phyloP scores from a whole-genome alignment of 1,139 yeast genomes.

The Debaryomyces coudertii region DNA sequence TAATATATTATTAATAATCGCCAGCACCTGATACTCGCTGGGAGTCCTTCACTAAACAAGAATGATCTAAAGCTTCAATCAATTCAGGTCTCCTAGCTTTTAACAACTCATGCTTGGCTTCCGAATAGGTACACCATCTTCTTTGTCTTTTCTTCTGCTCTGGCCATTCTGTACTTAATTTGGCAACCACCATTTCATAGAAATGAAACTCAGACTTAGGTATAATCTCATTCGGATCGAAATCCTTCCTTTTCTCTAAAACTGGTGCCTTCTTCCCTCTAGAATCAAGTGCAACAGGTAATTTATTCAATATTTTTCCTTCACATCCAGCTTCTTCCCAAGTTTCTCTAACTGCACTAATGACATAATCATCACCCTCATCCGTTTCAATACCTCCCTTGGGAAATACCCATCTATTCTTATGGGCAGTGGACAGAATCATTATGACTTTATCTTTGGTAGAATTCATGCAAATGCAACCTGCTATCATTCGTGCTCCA shows the following conservation, averaged over 20 bases:
- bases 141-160: conserved; percentile 64
- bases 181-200: conserved; percentile 68
- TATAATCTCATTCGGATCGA: conserved; percentile 40
- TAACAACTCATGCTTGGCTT: conserved; percentile 67
- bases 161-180: conserved; percentile 71
- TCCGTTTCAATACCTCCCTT: conserved; percentile 95
- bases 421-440: conserved; percentile 72
- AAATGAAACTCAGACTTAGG: conserved; percentile 85
- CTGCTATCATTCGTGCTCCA: conserved; percentile 89
- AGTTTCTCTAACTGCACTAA: conserved; percentile 81
- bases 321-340: conserved; percentile 98
- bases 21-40: conserved; percentile 11
- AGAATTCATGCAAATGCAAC: conserved; percentile 74
- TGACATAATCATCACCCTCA: conserved; percentile 59
- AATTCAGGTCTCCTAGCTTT: conserved; percentile 70
- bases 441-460: conserved; percentile 66
- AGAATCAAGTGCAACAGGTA: conserved; percentile 71
- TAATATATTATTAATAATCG: conserved; percentile 9
- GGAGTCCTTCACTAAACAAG: conserved; percentile 46
- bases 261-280: conserved; percentile 66
- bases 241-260: conserved; percentile 40
- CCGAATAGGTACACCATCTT: conserved; percentile 74
- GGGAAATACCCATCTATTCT: conserved; percentile 82
- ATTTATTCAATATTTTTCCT: conserved; percentile 55
- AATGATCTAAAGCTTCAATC: conserved; percentile 61